phyloP scores from a whole-genome alignment of 208 protist genomes.

The Trypanosoma avium region DNA sequence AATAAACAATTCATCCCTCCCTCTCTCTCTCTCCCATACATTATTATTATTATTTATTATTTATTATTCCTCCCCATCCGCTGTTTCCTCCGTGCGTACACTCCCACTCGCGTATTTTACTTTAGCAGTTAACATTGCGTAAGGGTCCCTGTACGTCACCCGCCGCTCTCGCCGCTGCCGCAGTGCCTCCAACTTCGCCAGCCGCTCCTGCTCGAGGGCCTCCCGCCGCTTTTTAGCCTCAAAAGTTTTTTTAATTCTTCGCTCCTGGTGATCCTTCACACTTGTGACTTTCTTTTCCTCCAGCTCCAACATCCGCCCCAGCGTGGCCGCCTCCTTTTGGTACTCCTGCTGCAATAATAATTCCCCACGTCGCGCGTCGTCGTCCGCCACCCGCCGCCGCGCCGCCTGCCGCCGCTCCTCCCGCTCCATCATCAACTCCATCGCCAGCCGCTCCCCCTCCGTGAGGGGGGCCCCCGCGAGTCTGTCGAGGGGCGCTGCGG shows the following conservation, averaged over 20 bases:
- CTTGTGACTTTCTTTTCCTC: constrained; percentile 18
- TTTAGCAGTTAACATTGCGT: constrained; percentile 34
- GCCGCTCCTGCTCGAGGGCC: constrained; percentile 22
- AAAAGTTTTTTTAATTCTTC: constrained; percentile 25
- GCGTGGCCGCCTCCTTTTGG: constrained; percentile 35
- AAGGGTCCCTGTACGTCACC: constrained; percentile 33
- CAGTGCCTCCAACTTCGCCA: constrained; percentile 20
- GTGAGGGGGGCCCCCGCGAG: constrained; percentile 28
- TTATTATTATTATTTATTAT: no score
- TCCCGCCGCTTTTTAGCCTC: constrained; percentile 25
- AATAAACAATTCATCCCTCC: no score
- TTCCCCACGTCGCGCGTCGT: constrained; percentile 26
- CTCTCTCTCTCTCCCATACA: no score
- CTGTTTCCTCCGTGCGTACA: neutral
- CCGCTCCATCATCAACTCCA: constrained; percentile 62
- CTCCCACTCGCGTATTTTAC: constrained; percentile 31
- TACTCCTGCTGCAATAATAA: constrained; percentile 42
- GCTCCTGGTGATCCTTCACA: constrained; percentile 30
- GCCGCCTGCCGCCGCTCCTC: constrained; percentile 49
- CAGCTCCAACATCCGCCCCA: constrained; percentile 21
- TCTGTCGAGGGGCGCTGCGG: no score
- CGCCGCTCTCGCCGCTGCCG: constrained; percentile 11
- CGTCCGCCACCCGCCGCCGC: constrained; percentile 33
- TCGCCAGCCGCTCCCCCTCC: constrained; percentile 41
- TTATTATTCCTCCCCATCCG: no score